Base-by-base conservation (phyloP, 768 basidiomycete species). In the Neoboletus magnificus region DNA sequence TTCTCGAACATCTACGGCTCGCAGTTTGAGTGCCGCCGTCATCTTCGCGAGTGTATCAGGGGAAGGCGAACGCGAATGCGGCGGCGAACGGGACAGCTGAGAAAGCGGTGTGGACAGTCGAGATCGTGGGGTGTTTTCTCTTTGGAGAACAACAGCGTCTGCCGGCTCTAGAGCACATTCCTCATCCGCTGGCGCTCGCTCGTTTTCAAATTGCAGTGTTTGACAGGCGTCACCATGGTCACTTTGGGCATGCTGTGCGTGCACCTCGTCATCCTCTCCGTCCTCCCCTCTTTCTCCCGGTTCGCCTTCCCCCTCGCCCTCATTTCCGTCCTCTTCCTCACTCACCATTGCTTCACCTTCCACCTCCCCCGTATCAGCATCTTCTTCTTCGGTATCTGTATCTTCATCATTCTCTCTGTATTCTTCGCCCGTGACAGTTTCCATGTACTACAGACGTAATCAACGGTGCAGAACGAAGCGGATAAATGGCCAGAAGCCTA, bases 371-470 rank as follows among this genome's bases (percentile, higher is more conserved):
- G 73, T 73, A 48, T 71, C 74, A 30, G 62, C 66, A 46, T 68
- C 75, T 40, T 75, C 76, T 43, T 76, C 76, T 29, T 71, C 73
- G 13, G 64, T 63, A 15, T 69, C 70, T 30, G 55, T 63, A 16
- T 64, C 51, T 13, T 66, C 67, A 33, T 66, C 68, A 43, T 70
- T 68, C 25, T 62, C 65, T 47, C 69, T 66, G 43, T 55, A 52
- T 55, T 70, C 73, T 55, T 74, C 73, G 55, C 70, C 73, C 47
- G 73, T 64, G 11, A 82, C 74, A 32, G 76, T 73, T 64, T 86
- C 81, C 82, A 88, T 86, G 63, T 89, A 91, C 87, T 91, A 37
- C 47, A 56, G 62, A 60, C 50, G 54, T 69, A 57, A 59, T 63
- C 51, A 60, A 60, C 57, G 60, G 54, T 52, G 54, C 49, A 58